Evolutionary conservation across 2,329 filamentous ascomycete genomes (phyloP).

Genomic region (Moelleriella libera): DNA sequence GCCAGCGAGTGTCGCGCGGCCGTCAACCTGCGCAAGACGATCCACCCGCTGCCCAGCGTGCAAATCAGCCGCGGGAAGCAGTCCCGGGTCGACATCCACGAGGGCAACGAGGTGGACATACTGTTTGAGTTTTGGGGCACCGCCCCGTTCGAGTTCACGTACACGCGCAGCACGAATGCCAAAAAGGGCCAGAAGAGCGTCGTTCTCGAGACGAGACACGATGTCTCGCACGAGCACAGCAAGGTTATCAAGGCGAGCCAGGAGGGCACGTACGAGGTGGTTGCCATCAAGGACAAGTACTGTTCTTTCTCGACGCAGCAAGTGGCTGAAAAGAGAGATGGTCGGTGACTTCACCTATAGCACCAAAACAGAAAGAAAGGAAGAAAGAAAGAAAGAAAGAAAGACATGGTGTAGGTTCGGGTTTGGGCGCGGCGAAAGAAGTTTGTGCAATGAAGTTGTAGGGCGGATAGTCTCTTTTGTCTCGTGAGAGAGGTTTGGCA

Average conservation of each 20-base stretch:
- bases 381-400: no score
- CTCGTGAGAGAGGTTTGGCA: no score
- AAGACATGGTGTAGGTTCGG: no score
- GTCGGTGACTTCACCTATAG: not conserved
- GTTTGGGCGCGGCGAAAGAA: no score
- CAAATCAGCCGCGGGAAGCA: constrained; percentile 75
- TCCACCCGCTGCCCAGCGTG: constrained; percentile 86
- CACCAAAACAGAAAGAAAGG: not conserved
- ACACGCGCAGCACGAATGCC: constrained; percentile 78
- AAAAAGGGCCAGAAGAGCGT: constrained; percentile 64
- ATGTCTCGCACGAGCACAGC: constrained; percentile 66
- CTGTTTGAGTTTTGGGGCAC: constrained; percentile 91
- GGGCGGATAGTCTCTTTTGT: no score
- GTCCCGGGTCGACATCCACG: constrained; percentile 81
- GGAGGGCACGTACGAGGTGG: constrained; percentile 95
- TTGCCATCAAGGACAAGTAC: constrained; percentile 85
- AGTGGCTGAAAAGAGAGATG: constrained; percentile 29
- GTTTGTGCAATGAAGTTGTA: no score
- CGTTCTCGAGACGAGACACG: constrained; percentile 82
- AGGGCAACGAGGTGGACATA: constrained; percentile 88
- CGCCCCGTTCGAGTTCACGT: constrained; percentile 95
- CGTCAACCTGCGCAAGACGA: constrained; percentile 64
- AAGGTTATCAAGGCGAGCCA: constrained; percentile 77
- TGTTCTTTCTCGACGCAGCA: constrained; percentile 75
- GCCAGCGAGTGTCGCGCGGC: constrained; percentile 76